A percentile compares a stretch with the other conserved stretches of the same genome.
These are phyloP conservation scores for Saccharomycopsis sp. DNA, from an alignment of 805 yeast species.

Conservation along the genomic window DNA sequence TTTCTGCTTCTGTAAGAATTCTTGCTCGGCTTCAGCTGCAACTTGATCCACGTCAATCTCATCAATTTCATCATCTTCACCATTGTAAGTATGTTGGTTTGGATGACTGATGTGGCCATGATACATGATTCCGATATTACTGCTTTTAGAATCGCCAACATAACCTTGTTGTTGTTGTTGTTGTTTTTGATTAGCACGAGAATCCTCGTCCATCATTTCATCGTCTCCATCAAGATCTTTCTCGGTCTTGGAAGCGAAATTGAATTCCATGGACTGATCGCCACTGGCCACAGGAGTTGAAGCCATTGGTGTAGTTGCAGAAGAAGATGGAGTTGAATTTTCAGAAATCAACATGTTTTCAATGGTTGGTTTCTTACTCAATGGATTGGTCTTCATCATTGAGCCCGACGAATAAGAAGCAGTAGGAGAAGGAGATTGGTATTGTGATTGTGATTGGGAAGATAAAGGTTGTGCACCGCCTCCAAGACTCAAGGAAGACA, in stretches of 20 bases:
- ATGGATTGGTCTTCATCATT: slow-evolving; percentile 1
- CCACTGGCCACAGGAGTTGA: slow-evolving; percentile 47
- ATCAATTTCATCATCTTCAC: slow-evolving; percentile 2
- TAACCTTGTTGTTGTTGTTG: too few species aligned
- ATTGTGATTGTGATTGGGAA: too few species aligned
- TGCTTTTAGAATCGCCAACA: too few species aligned
- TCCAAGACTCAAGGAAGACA: too few species aligned
- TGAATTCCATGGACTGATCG: slow-evolving; percentile 40
- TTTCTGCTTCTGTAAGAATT: slow-evolving; percentile 8
- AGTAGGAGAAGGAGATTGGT: too few species aligned
- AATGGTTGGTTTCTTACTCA: slow-evolving; percentile 18
- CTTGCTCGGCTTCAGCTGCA: slow-evolving; percentile 12
- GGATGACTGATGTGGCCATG: slow-evolving; percentile 20
- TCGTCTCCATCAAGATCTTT: too few species aligned
- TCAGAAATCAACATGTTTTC: slow-evolving; percentile 10
- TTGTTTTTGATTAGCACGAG: too few species aligned
- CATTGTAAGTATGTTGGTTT: background rate
- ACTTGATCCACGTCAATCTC: slow-evolving; percentile 9
- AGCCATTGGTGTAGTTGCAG: background rate
- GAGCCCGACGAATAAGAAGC: too few species aligned
- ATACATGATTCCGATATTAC: slow-evolving; percentile 18
- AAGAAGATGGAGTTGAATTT: too few species aligned
- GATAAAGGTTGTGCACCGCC: too few species aligned
- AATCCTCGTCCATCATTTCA: too few species aligned
- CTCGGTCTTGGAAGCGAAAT: background rate